These are phyloP conservation scores for Boletus subluridellus DNA, from an alignment of 1,284 basidiomycete genomes.

Conservation along the genomic window DNA sequence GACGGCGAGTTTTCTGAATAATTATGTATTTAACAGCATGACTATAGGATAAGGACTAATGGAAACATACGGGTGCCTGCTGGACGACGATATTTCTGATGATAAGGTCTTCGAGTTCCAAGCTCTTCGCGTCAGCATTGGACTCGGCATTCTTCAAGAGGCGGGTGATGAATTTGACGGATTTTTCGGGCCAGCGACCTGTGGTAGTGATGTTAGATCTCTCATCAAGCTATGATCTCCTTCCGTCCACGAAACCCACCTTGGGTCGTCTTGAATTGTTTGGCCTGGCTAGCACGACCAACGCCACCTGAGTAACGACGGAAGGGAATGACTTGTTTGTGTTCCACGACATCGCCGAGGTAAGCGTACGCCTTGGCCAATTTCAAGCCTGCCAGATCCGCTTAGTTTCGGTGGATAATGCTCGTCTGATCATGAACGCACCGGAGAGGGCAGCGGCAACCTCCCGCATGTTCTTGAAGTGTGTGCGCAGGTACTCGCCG, in stretches of 20 bases:
- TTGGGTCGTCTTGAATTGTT: conserved; percentile 96
- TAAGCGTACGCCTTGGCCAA: conserved; percentile 95
- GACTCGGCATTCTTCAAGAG: conserved; percentile 99
- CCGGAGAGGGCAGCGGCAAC: conserved; percentile 86
- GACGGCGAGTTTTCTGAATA: conserved; percentile 92
- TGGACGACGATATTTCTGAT: conserved; percentile 99
- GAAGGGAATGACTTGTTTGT: conserved; percentile 98
- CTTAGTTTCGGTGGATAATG: neutral
- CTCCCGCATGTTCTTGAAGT: conserved; percentile 99
- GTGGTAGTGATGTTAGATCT: conserved; percentile 6
- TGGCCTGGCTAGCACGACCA: conserved; percentile 95
- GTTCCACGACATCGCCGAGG: conserved; percentile 91
- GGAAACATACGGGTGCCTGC: conserved; percentile 83
- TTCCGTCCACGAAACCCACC: conserved; percentile 51
- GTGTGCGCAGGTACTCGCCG: conserved; percentile 96
- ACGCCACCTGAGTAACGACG: conserved; percentile 96
- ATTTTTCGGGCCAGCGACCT: conserved; percentile 99
- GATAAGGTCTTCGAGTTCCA: conserved; percentile 86
- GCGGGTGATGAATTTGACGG: conserved; percentile 91
- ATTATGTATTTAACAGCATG: neutral
- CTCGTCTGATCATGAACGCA: conserved; percentile 37
- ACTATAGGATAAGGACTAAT: neutral
- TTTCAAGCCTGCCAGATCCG: conserved; percentile 67
- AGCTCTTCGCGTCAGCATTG: conserved; percentile 97
- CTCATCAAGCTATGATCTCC: neutral